Conservation (phyloP, 768 basidiomycete species). For the Phanerochaete sordida region DNA sequence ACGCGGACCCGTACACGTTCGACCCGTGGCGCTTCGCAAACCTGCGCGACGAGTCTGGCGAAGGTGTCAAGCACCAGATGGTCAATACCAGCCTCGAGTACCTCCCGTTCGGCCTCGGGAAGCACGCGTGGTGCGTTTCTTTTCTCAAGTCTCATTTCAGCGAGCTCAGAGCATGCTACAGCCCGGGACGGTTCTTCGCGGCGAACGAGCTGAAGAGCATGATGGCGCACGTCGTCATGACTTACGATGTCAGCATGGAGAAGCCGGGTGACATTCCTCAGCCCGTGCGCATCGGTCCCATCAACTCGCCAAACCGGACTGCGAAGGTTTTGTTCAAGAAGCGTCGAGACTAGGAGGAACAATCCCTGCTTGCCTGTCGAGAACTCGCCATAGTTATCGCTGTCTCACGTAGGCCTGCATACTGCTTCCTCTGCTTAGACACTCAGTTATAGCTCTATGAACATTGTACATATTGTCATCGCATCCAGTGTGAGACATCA, state of each 20-base stretch:
- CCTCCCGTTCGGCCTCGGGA: slow-evolving; percentile 24
- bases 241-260: slow-evolving; percentile 29
- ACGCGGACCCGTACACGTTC: slow-evolving; percentile 34
- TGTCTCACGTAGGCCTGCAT: too few relatives aligned
- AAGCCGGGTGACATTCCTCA: slow-evolving; percentile 23
- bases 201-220: slow-evolving; percentile 32
- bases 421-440: too few relatives aligned
- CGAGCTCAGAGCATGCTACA: slow-evolving; percentile 4
- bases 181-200: slow-evolving; percentile 35
- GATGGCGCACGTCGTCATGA: slow-evolving; percentile 29
- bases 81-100: slow-evolving; percentile 15
- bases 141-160: neutral
- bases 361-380: too few relatives aligned
- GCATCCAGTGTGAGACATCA: too few relatives aligned
- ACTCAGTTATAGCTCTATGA: too few relatives aligned
- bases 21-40: slow-evolving; percentile 39
- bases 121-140: slow-evolving; percentile 22
- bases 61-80: slow-evolving; percentile 7
- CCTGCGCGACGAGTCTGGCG: slow-evolving; percentile 5
- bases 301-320: slow-evolving; percentile 16
- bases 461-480: too few relatives aligned
- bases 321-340: slow-evolving; percentile 35
- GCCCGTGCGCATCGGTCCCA: slow-evolving; percentile 14
- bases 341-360: neutral
- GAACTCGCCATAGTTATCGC: too few relatives aligned